Evolutionary conservation across 177 flowering plant species (phyloP), one percentile per base, ranked within the genome.

Genomic region (Telopea speciosissima): DNA sequence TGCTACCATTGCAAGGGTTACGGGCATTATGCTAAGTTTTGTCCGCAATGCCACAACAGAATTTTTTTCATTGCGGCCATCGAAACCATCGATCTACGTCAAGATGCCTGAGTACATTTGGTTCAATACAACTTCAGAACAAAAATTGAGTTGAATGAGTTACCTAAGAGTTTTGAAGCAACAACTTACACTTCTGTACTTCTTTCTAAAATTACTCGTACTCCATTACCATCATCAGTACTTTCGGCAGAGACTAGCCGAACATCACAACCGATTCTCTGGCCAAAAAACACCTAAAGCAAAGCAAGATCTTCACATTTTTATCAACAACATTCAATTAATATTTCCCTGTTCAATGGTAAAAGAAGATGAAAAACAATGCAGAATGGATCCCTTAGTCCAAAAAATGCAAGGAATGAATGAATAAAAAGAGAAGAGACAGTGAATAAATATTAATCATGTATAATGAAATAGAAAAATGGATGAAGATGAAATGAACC

Each of bases 251-350:
- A 63, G 65, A 81, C 79, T 68, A 82, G 67, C 70, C 72, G 77
- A 44, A 81, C 67, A 71, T 75, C 80, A 68, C 75, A 81, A 10
- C 73, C 84, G 65, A 62, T n/a, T 8, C 74, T 77, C 58, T 22
- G 65, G 16, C 84, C 84, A 79, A 79, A 81, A 31, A 81, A 68
- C 40, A 81, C 80, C 84, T 81, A 64, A 24, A 72, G 65, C 52
- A 65, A 76, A 26, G 52, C 66, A 45, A 68, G 58, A 67, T 42
- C 24, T 16, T n/a, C 12, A 45, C 16, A 65, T 26, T 31, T 17
- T 7, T 1, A 16, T 21, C 10, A 44, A 62, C 21, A 19, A 64
- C 0, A 21, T 31, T 19, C 23, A 36, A 19, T 19, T 65, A 33
- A 33, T 36, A 22, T 65, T 65, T 33, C 14, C 49, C 40, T 19